These are phyloP conservation scores for Boletus sp. DNA, from an alignment of 768 basidiomycete genomes.

Conservation along the genomic window DNA sequence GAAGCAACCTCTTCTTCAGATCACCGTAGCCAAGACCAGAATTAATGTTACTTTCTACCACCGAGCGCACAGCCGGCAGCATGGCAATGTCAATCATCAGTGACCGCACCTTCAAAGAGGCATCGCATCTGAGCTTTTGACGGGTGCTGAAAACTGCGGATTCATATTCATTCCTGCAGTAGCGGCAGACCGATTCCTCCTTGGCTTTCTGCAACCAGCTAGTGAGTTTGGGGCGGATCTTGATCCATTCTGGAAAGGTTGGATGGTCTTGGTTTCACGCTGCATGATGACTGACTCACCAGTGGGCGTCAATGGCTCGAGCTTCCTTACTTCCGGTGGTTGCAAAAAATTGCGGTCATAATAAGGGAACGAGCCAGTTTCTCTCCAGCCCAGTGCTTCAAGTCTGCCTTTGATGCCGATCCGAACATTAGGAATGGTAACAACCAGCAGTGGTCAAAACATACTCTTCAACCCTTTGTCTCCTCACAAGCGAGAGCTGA, in stretches of 20 bases:
- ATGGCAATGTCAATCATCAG: constrained; percentile 1
- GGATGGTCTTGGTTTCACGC: not conserved
- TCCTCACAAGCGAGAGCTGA: not conserved
- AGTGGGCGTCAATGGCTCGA: not conserved
- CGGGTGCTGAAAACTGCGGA: not conserved
- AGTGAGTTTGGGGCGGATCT: constrained; percentile 1
- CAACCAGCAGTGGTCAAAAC: not conserved
- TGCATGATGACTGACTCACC: constrained; percentile 2
- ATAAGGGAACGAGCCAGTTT: too few relatives aligned
- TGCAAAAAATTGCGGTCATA: not conserved
- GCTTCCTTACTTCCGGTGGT: constrained; percentile 8
- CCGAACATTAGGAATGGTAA: not conserved
- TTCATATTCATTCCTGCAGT: too few relatives aligned
- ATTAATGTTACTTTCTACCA: not conserved
- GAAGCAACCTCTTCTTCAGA: not conserved
- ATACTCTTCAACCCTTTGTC: constrained; percentile 2
- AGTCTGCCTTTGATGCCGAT: constrained; percentile 3
- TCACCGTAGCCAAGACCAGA: not conserved
- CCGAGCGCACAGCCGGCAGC: not conserved
- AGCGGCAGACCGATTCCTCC: not conserved
- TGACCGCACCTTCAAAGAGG: constrained; percentile 1
- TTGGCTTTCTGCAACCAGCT: not conserved
- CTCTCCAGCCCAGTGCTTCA: not conserved
- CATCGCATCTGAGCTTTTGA: not conserved
- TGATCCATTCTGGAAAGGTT: constrained; percentile 6